Conservation (phyloP, 1,139 yeast species). For the Arxiozyma slooffiae region DNA sequence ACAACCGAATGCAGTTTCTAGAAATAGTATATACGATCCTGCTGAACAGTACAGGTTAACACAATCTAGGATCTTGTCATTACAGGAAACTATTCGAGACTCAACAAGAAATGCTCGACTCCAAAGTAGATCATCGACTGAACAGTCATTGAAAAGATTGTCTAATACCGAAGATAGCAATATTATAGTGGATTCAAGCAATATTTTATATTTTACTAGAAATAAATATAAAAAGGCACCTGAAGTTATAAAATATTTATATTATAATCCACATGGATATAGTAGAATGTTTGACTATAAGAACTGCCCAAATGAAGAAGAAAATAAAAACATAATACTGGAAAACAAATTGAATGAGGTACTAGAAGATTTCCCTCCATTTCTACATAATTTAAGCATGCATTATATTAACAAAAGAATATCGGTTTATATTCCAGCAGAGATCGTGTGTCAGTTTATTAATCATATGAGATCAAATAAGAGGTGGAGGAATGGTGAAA, state of each 20-base stretch:
- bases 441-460: neutral
- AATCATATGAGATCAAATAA: conserved; percentile 25
- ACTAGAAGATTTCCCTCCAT: conserved; percentile 17
- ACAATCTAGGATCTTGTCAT: conserved; percentile 26
- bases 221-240: conserved; percentile 12
- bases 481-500: conserved; percentile 38
- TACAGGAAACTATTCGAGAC: conserved; percentile 29
- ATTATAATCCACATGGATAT: conserved; percentile 16
- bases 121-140: neutral
- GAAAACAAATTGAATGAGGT: neutral
- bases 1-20: neutral
- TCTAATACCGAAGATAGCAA: neutral
- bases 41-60: conserved; percentile 25
- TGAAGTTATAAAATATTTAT: conserved; percentile 13
- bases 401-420: neutral
- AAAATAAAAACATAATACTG: neutral
- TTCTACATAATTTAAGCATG: conserved; percentile 15
- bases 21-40: neutral
- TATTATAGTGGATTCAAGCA: conserved; percentile 12
- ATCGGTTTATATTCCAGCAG: neutral
- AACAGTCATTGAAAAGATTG: neutral
- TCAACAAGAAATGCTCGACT: conserved; percentile 16
- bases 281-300: neutral
- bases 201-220: conserved; percentile 10
- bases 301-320: neutral